These are phyloP conservation scores for Ogataea trehaloabstinens DNA, from an alignment of 805 yeast species.

Conservation along the genomic window DNA sequence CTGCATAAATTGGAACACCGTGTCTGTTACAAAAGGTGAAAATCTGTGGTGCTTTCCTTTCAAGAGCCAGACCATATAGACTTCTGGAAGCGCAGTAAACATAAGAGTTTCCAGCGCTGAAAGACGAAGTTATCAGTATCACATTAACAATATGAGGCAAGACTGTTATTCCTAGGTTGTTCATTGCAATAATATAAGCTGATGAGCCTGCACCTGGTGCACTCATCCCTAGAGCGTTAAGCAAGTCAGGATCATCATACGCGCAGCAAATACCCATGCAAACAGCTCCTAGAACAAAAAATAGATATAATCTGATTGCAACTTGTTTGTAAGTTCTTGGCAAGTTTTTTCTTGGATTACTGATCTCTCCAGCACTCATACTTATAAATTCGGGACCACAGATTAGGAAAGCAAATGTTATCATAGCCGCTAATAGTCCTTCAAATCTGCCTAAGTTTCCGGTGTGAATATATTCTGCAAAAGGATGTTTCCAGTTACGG, in stretches of 20 bases:
- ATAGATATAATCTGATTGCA: constrained; percentile 41
- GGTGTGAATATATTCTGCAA: constrained; percentile 36
- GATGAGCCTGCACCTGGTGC: constrained; percentile 47
- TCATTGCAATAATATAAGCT: constrained; percentile 49
- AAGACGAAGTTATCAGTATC: constrained; percentile 41
- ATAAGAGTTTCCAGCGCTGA: constrained; percentile 49
- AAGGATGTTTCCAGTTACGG: constrained; percentile 32
- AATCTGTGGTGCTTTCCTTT: constrained; percentile 44
- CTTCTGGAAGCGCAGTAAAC: constrained; percentile 46
- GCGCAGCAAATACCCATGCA: constrained; percentile 46
- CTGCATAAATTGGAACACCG: constrained; percentile 48
- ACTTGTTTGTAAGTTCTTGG: constrained; percentile 49
- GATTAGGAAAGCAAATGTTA: constrained; percentile 41
- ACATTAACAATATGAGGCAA: constrained; percentile 47
- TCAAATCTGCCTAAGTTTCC: constrained; percentile 47
- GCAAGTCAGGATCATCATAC: constrained; percentile 39
- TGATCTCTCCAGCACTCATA: constrained; percentile 47
- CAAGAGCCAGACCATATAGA: constrained; percentile 44
- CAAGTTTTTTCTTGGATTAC: constrained; percentile 46
- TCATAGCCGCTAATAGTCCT: constrained; percentile 42
- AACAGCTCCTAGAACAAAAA: constrained; percentile 47
- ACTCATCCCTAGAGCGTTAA: constrained; percentile 31
- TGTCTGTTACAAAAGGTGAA: constrained; percentile 42
- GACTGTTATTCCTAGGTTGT: constrained; percentile 39
- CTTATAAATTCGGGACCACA: constrained; percentile 52